Conservation (phyloP, 164 flowering plant species). For the Stephania yunnanensis region DNA sequence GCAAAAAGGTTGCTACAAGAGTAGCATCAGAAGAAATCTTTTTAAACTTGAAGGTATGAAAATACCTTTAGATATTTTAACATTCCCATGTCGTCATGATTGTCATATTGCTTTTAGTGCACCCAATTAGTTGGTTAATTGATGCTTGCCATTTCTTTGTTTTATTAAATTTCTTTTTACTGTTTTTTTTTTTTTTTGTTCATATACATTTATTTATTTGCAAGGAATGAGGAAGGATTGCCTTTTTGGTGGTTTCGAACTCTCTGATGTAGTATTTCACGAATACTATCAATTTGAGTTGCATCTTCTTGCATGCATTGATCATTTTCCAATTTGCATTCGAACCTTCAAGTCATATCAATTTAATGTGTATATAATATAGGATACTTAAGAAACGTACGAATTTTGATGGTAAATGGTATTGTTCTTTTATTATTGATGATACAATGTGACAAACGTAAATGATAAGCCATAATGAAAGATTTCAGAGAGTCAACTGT, state of each 20-base stretch:
- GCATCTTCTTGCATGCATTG: background rate
- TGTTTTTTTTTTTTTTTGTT: background rate
- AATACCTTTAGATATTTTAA: background rate
- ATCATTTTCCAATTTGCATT: background rate
- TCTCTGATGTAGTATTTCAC: background rate
- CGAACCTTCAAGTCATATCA: background rate
- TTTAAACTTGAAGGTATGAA: constrained; percentile 48
- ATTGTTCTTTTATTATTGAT: background rate
- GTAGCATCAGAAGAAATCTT: constrained; percentile 39
- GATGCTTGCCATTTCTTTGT: background rate
- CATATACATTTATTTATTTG: background rate
- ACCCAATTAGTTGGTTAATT: background rate
- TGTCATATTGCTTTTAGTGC: background rate
- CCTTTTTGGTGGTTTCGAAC: background rate
- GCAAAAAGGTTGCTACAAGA: constrained; percentile 53
- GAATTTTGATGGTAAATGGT: too few species aligned
- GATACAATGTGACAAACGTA: background rate
- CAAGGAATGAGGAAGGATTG: background rate
- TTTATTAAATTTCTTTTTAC: background rate
- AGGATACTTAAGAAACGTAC: too few species aligned
- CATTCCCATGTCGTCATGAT: background rate
- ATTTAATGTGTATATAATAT: too few species aligned
- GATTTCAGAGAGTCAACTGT: background rate
- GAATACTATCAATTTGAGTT: background rate
- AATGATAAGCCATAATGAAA: background rate